phyloP scores from a whole-genome alignment of 1,284 basidiomycete species.

The Garcileccinum viscosum region DNA sequence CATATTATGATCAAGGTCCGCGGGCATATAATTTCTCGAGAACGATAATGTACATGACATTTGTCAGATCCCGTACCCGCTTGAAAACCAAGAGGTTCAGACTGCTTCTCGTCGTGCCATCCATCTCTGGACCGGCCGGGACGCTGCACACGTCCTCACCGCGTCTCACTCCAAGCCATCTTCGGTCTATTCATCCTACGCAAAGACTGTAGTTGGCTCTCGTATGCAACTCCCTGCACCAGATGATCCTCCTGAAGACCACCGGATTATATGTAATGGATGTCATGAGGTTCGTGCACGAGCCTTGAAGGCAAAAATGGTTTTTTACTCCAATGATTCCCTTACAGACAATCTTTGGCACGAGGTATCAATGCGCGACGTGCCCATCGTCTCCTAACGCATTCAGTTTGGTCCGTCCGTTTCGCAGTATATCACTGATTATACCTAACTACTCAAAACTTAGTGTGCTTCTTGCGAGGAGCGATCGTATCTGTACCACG shows the following conservation, averaged over 20 bases:
- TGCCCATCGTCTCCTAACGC: slow-evolving; percentile 69
- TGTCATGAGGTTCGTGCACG: slow-evolving; percentile 60
- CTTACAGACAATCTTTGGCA: slow-evolving; percentile 66
- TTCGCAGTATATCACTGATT: neutral
- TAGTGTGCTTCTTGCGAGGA: slow-evolving; percentile 83
- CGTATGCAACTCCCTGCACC: slow-evolving; percentile 36
- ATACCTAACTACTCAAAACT: slow-evolving; percentile 12
- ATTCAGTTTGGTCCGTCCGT: slow-evolving; percentile 65
- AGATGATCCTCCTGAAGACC: slow-evolving; percentile 49
- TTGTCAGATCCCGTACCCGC: slow-evolving; percentile 79
- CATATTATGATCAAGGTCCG: slow-evolving; percentile 92
- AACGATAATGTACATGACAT: neutral
- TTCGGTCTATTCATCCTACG: slow-evolving; percentile 66
- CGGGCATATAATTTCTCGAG: neutral
- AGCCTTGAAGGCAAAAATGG: neutral
- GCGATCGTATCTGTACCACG: slow-evolving; percentile 78
- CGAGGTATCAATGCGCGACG: slow-evolving; percentile 78
- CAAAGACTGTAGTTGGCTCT: slow-evolving; percentile 67
- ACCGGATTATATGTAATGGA: slow-evolving; percentile 62
- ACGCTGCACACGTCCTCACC: slow-evolving; percentile 62
- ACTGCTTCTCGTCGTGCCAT: slow-evolving; percentile 76
- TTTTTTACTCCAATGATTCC: neutral
- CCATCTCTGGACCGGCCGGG: slow-evolving; percentile 77
- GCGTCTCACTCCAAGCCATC: slow-evolving; percentile 53
- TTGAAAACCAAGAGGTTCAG: slow-evolving; percentile 76